phyloP scores from a whole-genome alignment of 2,329 filamentous ascomycete genomes.

The Penicillium rolfsii region DNA sequence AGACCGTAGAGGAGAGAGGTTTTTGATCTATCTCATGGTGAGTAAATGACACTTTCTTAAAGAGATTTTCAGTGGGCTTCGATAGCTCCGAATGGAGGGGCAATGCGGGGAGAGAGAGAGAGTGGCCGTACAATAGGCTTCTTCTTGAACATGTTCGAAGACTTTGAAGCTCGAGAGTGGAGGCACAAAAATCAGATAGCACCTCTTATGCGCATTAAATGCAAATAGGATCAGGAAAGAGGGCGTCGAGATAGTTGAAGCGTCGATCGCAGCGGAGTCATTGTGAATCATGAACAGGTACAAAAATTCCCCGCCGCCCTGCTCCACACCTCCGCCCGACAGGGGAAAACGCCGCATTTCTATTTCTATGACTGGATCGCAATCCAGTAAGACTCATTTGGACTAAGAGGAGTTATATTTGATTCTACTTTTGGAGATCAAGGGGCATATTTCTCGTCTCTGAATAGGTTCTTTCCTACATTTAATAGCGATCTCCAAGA shows the following conservation, averaged over 20 bases:
- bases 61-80: not conserved
- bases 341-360: not conserved
- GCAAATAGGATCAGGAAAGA: no score
- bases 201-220: not conserved
- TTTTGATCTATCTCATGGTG: constrained; percentile 60
- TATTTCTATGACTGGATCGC: not conserved
- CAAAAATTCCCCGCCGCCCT: constrained; percentile 8
- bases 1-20: constrained; percentile 66
- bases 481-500: not conserved
- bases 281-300: not conserved
- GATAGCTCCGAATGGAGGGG: constrained; percentile 24
- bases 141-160: constrained; percentile 62
- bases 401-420: not conserved
- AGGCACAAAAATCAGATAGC: not conserved
- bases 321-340: constrained; percentile 2
- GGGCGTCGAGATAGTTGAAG: not conserved
- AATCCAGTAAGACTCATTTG: not conserved
- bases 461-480: not conserved
- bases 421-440: no score
- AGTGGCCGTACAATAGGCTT: constrained; percentile 56
- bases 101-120: constrained; percentile 31
- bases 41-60: constrained; percentile 7
- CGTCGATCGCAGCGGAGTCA: not conserved
- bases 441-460: not conserved
- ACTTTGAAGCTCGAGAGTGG: not conserved